A percentile compares a stretch with the other conserved stretches of the same genome.
These are phyloP conservation scores for Penicillium bialowiezense DNA, from an alignment of 495 filamentous ascomycete genomes.

Conservation along the genomic window DNA sequence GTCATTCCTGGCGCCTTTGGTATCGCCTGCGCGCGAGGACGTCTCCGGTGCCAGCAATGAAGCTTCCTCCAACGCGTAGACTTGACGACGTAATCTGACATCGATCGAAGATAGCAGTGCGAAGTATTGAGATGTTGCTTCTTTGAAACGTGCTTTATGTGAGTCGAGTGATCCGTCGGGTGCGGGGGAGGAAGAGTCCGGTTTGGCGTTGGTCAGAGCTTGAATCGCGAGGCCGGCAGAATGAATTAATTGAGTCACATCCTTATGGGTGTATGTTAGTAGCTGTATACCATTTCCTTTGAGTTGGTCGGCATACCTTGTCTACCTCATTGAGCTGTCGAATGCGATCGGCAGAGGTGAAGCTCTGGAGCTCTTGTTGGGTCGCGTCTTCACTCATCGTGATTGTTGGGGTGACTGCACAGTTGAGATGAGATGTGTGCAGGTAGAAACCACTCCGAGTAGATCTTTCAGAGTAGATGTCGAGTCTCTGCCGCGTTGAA, in stretches of 20 bases:
- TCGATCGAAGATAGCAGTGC: slow-evolving; percentile 65
- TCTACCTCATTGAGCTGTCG: slow-evolving; percentile 75
- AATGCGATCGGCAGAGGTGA: slow-evolving; percentile 69
- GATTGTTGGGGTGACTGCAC: no score
- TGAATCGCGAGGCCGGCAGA: slow-evolving; percentile 68
- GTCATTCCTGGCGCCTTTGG: slow-evolving; percentile 6
- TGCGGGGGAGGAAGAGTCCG: slow-evolving; percentile 24
- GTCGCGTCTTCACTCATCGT: background rate
- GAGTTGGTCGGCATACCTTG: slow-evolving; percentile 43
- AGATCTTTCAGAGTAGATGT: no score
- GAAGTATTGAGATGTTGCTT: slow-evolving; percentile 64
- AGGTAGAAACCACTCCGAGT: background rate
- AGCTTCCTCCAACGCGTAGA: slow-evolving; percentile 75
- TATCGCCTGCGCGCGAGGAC: slow-evolving; percentile 23
- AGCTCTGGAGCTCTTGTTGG: slow-evolving; percentile 23
- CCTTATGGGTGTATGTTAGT: slow-evolving; percentile 26
- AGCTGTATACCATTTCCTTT: background rate
- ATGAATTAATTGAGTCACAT: slow-evolving; percentile 60
- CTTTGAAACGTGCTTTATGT: slow-evolving; percentile 58
- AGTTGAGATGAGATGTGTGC: background rate
- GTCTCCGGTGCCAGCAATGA: slow-evolving; percentile 57
- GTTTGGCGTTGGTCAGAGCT: slow-evolving; percentile 57
- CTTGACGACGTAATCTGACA: slow-evolving; percentile 70
- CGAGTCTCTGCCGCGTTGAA: background rate
- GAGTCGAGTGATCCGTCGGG: slow-evolving; percentile 43